These are phyloP conservation scores for Spirogloea muscicola DNA, from an alignment of 139 green algal species.

Conservation along the genomic window DNA sequence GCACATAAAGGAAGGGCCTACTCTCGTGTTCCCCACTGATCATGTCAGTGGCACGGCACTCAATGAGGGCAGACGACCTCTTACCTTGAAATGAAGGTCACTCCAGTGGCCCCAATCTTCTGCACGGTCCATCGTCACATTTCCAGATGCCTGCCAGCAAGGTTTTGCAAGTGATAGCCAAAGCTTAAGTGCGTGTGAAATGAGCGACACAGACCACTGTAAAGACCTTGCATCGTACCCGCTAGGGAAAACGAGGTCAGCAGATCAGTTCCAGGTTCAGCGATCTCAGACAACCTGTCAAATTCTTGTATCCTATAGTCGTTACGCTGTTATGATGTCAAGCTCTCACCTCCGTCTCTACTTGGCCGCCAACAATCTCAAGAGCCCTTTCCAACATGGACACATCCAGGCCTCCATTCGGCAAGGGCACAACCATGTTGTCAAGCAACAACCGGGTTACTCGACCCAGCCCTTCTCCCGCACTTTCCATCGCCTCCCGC, in stretches of 20 bases:
- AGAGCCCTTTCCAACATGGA: slow-evolving; percentile 65
- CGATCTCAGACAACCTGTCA: not conserved
- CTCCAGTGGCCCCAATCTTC: slow-evolving; percentile 80
- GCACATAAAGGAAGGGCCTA: too few relatives aligned
- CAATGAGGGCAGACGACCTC: not conserved
- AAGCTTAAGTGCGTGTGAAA: too few relatives aligned
- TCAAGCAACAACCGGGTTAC: slow-evolving; percentile 88
- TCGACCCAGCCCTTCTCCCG: slow-evolving; percentile 5
- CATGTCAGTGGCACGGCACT: too few relatives aligned
- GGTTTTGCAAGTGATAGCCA: not conserved
- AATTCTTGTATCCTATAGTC: not conserved
- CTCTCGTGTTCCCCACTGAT: too few relatives aligned
- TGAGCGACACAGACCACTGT: too few relatives aligned
- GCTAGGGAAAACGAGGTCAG: not conserved
- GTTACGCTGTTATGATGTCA: not conserved
- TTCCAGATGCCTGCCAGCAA: slow-evolving; percentile 70
- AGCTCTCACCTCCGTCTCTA: slow-evolving; percentile 82
- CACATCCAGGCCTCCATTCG: slow-evolving; percentile 69
- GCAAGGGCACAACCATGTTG: slow-evolving; percentile 82
- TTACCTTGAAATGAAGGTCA: slow-evolving; percentile 81
- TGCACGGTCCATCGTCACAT: slow-evolving; percentile 82
- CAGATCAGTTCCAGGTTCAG: not conserved
- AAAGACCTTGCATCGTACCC: not conserved
- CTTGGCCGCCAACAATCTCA: slow-evolving; percentile 40
- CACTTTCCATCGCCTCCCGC: slow-evolving; percentile 65